A percentile compares a stretch with the other conserved stretches of the same genome.
phyloP scores from a whole-genome alignment of 2,329 filamentous ascomycete species.

The Venturia carpophila region DNA sequence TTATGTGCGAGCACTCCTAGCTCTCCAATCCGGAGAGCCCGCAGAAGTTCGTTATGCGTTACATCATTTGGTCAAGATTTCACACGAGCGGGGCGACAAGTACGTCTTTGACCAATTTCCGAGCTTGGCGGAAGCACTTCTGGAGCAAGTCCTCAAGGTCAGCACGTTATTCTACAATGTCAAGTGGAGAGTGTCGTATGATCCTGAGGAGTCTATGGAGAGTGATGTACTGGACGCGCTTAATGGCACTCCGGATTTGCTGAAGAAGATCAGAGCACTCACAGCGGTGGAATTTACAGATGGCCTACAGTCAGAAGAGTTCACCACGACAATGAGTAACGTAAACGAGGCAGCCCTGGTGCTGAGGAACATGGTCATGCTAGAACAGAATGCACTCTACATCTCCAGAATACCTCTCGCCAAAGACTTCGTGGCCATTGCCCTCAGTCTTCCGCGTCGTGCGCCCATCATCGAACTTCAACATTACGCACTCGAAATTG shows the following conservation, averaged over 20 bases:
- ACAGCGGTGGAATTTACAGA: slow-evolving; percentile 53
- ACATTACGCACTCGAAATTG: slow-evolving; percentile 84
- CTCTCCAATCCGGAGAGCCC: slow-evolving; percentile 69
- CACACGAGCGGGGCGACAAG: slow-evolving; percentile 87
- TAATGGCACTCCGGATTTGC: slow-evolving; percentile 59
- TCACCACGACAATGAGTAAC: slow-evolving; percentile 62
- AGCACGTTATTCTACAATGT: slow-evolving; percentile 74
- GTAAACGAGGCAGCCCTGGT: slow-evolving; percentile 83
- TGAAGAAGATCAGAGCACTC: slow-evolving; percentile 63
- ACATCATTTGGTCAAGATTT: slow-evolving; percentile 91
- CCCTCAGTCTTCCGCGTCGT: slow-evolving; percentile 66
- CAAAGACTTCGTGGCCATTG: slow-evolving; percentile 74
- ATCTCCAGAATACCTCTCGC: slow-evolving; percentile 67
- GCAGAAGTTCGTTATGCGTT: slow-evolving; percentile 87
- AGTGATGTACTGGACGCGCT: slow-evolving; percentile 56
- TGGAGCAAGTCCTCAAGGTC: slow-evolving; percentile 75
- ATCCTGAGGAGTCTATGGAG: slow-evolving; percentile 35
- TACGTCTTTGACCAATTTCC: slow-evolving; percentile 92
- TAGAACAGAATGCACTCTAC: slow-evolving; percentile 79
- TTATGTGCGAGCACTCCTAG: slow-evolving; percentile 78
- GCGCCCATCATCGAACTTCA: slow-evolving; percentile 74
- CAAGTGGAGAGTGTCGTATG: slow-evolving; percentile 68
- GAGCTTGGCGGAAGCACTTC: slow-evolving; percentile 76
- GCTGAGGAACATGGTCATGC: slow-evolving; percentile 90
- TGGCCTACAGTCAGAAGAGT: slow-evolving; percentile 61